Base-by-base conservation (phyloP, 306 rosid species). In the Pyrus betulifolia region DNA sequence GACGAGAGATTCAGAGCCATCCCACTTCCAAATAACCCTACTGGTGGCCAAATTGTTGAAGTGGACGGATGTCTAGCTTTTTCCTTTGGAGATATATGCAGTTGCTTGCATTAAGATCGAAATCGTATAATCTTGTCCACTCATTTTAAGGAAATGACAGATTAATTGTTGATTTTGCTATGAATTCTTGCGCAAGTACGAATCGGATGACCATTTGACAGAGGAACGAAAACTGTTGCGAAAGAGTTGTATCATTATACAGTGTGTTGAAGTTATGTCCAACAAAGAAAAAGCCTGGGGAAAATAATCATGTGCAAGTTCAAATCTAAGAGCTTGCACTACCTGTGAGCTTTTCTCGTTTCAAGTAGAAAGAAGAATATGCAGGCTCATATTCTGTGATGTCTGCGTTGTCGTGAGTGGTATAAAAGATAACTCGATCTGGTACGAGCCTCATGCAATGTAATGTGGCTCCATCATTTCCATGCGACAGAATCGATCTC, bases 401-500 rank as follows among this genome's bases (percentile, higher is more conserved):
- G 46, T 66, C 55, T 79, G 64, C 15, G 67, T 52, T 57, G 65
- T 61, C 0, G 1, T 23, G 46, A 11, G 44, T 23, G 55, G 27
- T 5, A 15, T 1, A 17, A 23, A n/a, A 57, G 58, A 54, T 3
- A 5, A 22, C 76, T 72, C 0, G 27, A 15, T 30, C 44, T 74
- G 4, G 72, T 25, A 78, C 4, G 40, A 62, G 65, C 67, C 42
- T 71, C 61, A 28, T 31, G 11, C 31, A 64, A 12, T 8, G 69
- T 25, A 35, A 30, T 28, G 54, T 19, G 74, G 71, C 72, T 52
- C 11, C 63, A 81, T 82, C 72, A 96, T 86, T 87, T 96, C 99
- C 99, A 96, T 57, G 97, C 96, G 46, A 96, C 99, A 4, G 96
- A 80, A 59, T 96, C 98, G 49, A 96, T 96, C 82, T 92, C 99